phyloP scores from a whole-genome alignment of 371 early-diverging fungal genomes.

The Mucor circinelloides region DNA sequence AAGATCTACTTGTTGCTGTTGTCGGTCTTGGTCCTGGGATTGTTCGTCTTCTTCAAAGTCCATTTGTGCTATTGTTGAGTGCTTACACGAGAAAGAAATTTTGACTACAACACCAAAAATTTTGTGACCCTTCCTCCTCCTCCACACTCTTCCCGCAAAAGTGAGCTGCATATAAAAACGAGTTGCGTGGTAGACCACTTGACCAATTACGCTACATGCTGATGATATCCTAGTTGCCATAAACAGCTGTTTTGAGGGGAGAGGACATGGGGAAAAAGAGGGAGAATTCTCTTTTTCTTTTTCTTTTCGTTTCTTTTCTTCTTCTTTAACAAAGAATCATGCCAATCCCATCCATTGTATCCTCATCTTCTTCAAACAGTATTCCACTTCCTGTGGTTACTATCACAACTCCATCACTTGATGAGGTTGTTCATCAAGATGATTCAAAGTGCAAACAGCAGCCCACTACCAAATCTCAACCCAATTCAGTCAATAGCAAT shows the following conservation, averaged over 20 bases:
- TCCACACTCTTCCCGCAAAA: neutral
- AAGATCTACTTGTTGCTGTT: neutral
- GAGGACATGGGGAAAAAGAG: neutral
- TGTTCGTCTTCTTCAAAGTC: neutral
- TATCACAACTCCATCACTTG: neutral
- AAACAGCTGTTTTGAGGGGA: conserved; percentile 2
- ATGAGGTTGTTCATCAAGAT: neutral
- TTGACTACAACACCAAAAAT: neutral
- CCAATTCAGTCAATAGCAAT: neutral
- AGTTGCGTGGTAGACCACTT: neutral
- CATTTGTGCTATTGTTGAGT: neutral
- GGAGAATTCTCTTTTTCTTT: neutral
- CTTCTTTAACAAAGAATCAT: neutral
- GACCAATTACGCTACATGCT: neutral
- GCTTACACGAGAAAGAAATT: neutral
- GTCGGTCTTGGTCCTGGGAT: neutral
- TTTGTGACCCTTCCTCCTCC: neutral
- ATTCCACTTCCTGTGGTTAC: neutral
- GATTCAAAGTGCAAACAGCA: neutral
- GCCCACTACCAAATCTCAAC: neutral
- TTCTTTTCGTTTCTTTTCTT: neutral
- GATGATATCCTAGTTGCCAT: conserved; percentile 3
- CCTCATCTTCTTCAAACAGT: neutral
- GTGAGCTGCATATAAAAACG: neutral
- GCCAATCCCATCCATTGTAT: conserved; percentile 15